A percentile compares a stretch with the other conserved stretches of the same genome.
Conservation (phyloP, 768 basidiomycete genomes). For the Lactarius quietus region DNA sequence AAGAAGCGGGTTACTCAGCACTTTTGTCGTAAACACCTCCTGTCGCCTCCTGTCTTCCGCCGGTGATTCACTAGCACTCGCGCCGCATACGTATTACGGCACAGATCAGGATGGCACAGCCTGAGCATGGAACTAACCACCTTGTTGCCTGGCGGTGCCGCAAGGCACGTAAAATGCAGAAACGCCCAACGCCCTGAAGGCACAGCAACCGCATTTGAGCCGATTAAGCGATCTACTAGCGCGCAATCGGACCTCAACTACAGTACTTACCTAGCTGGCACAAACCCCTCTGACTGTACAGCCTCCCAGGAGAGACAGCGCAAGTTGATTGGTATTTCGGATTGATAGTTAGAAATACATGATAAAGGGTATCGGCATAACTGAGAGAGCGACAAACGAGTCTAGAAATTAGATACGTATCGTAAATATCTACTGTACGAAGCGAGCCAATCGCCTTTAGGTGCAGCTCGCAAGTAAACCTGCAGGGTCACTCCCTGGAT, state of each 20-base stretch:
- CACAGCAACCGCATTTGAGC: no score
- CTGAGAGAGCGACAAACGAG: not conserved
- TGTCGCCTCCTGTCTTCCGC: no score
- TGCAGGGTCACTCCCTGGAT: conserved; percentile 33
- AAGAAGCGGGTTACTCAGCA: not conserved
- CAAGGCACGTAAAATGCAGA: no score
- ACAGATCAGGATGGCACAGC: no score
- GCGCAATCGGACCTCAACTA: not conserved
- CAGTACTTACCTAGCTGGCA: not conserved
- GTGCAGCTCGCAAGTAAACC: conserved; percentile 17
- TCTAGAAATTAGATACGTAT: not conserved
- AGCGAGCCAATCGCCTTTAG: not conserved
- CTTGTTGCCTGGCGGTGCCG: no score
- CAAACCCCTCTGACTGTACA: not conserved
- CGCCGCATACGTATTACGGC: no score
- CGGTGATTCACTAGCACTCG: no score
- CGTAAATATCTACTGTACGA: not conserved
- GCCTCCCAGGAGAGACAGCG: not conserved
- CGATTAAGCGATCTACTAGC: not conserved
- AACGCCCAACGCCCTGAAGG: no score
- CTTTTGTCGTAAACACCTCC: not conserved
- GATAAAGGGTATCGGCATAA: not conserved
- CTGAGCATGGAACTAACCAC: no score
- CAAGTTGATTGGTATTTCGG: not conserved
- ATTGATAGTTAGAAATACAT: not conserved